A percentile compares a stretch with the other conserved stretches of the same genome.
Conservation (phyloP, 148 eudicot genomes). For the Agrostemma githago region DNA sequence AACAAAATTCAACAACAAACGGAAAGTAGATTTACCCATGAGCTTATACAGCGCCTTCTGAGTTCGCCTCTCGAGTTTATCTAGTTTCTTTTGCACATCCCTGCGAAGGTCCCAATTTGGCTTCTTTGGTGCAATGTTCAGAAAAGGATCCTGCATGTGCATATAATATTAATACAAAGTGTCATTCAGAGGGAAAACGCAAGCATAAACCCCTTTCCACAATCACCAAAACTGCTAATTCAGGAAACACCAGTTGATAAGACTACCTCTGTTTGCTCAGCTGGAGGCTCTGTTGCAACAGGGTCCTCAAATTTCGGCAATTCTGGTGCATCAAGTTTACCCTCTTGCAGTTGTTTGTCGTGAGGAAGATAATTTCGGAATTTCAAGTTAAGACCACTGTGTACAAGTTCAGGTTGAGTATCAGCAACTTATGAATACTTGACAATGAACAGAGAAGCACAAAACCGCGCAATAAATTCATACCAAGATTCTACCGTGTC, state of each 20-base stretch:
- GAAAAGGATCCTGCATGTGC: conserved; percentile 74
- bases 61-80: conserved; percentile 83
- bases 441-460: neutral
- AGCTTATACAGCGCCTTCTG: conserved; percentile 81
- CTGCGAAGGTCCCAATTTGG: conserved; percentile 97
- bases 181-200: conserved; percentile 1
- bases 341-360: conserved; percentile 93
- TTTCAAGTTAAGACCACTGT: conserved; percentile 63
- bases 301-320: conserved; percentile 96
- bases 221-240: conserved; percentile 6
- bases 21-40: conserved; percentile 47
- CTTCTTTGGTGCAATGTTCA: conserved; percentile 96
- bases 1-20: neutral
- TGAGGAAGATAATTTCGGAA: conserved; percentile 97
- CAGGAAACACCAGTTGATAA: conserved; percentile 1
- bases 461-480: neutral
- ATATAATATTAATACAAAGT: conserved; percentile 11
- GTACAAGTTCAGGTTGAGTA: conserved; percentile 1
- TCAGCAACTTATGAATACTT: neutral
- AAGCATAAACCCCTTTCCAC: neutral
- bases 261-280: conserved; percentile 78
- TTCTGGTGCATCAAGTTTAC: conserved; percentile 79
- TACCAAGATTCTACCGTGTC: neutral
- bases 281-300: conserved; percentile 52
- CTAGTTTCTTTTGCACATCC: conserved; percentile 92